These are phyloP conservation scores for Naganishia vishniacii DNA, from an alignment of 768 basidiomycete species.

Conservation along the genomic window DNA sequence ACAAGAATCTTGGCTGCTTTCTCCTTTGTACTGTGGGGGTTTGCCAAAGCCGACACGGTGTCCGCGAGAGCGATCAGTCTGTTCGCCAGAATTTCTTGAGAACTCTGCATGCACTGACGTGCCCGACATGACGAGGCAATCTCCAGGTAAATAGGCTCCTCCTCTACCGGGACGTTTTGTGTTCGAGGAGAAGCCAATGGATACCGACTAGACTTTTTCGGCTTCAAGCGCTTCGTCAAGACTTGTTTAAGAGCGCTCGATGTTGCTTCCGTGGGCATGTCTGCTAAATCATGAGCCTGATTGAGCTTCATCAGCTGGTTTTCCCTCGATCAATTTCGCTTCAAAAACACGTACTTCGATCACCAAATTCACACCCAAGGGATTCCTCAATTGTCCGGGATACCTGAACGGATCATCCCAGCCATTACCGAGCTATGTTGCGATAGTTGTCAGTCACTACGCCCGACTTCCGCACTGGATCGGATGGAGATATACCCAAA, in stretches of 20 bases:
- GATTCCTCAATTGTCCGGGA: background rate
- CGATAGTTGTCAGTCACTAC: background rate
- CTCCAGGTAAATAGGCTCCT: constrained; percentile 25
- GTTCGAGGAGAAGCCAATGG: background rate
- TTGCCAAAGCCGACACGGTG: constrained; percentile 8
- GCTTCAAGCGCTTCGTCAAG: constrained; percentile 1
- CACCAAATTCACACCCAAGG: constrained; percentile 15
- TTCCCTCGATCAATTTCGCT: background rate
- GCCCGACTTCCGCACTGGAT: background rate
- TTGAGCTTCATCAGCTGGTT: background rate
- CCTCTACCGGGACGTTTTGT: background rate
- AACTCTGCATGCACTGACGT: constrained; percentile 6
- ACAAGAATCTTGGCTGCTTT: constrained; percentile 34
- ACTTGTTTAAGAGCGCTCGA: constrained; percentile 1
- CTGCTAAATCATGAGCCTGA: constrained; percentile 29
- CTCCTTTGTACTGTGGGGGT: constrained; percentile 17
- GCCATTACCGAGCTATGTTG: constrained; percentile 26
- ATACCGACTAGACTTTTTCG: constrained; percentile 4
- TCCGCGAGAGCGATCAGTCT: constrained; percentile 24
- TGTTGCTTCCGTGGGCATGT: constrained; percentile 16
- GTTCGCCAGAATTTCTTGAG: constrained; percentile 12
- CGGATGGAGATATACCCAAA: constrained; percentile 17
- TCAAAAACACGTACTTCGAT: constrained; percentile 23
- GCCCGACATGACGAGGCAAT: constrained; percentile 22
- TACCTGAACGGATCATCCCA: constrained; percentile 28